Percentiles rank a stretch among this genome's conserved stretches.
Conservation (phyloP, 2,329 filamentous ascomycete species). For the Massarina eburnea region DNA sequence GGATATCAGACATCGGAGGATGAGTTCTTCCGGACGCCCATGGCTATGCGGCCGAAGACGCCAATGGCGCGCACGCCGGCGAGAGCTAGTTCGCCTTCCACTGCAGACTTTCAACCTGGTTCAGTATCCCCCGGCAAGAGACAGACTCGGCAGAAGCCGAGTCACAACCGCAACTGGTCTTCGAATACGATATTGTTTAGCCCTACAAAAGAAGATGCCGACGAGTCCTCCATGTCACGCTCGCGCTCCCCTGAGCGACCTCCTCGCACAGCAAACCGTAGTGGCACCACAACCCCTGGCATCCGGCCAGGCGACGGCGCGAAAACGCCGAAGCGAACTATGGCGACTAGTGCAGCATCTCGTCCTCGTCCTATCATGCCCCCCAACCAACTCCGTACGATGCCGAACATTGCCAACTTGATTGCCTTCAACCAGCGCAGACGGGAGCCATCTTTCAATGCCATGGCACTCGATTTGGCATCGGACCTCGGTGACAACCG, state of each 20-base stretch:
- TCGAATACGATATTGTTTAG: slow-evolving; percentile 84
- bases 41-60: slow-evolving; percentile 32
- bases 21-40: slow-evolving; percentile 49
- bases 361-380: slow-evolving; percentile 42
- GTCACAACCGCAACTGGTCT: slow-evolving; percentile 74
- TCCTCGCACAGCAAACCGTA: slow-evolving; percentile 32
- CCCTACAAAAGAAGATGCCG: slow-evolving; percentile 53
- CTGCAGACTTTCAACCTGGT: slow-evolving; percentile 36
- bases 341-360: slow-evolving; percentile 27
- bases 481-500: slow-evolving; percentile 69
- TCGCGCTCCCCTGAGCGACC: slow-evolving; percentile 32
- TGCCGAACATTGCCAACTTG: slow-evolving; percentile 58
- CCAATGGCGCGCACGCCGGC: slow-evolving; percentile 26
- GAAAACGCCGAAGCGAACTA: slow-evolving; percentile 48
- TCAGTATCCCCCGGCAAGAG: slow-evolving; percentile 33
- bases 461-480: slow-evolving; percentile 64
- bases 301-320: slow-evolving; percentile 23
- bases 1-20: slow-evolving; percentile 42
- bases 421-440: slow-evolving; percentile 51
- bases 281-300: slow-evolving; percentile 39
- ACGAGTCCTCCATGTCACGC: slow-evolving; percentile 37
- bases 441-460: slow-evolving; percentile 65
- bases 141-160: slow-evolving; percentile 20
- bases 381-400: slow-evolving; percentile 58
- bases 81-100: slow-evolving; percentile 26